Evolutionary conservation across 148 eudicot genomes (phyloP).

Genomic region (Silene latifolia): DNA sequence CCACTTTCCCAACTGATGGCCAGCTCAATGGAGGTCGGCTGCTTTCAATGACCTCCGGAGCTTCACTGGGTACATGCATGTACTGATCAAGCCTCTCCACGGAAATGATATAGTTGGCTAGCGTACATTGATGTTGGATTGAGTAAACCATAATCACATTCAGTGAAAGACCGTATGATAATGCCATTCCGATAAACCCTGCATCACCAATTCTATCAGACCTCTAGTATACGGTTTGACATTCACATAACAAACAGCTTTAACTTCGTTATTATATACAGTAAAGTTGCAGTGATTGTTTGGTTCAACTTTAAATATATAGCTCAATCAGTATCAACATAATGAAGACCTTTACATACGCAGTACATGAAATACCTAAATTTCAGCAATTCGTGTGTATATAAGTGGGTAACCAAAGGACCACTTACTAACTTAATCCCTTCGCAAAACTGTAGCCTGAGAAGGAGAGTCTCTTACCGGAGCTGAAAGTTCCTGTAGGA

Average conservation of each 20-base stretch:
- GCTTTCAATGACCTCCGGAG: conserved; percentile 66
- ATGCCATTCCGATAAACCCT: conserved; percentile 93
- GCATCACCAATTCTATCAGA: conserved; percentile 20
- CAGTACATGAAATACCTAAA: no score
- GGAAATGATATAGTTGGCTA: conserved; percentile 81
- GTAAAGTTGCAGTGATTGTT: no score
- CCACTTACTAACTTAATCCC: no score
- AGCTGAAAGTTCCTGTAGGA: conserved; percentile 84
- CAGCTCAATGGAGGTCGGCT: conserved; percentile 65
- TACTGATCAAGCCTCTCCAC: conserved; percentile 90
- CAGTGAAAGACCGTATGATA: conserved; percentile 86
- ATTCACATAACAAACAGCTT: not conserved
- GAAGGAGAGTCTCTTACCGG: conserved; percentile 42
- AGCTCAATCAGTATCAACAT: no score
- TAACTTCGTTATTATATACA: no score
- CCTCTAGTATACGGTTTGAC: not conserved
- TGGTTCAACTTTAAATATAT: no score
- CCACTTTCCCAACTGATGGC: conserved; percentile 78
- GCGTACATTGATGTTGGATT: conserved; percentile 69
- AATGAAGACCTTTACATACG: no score
- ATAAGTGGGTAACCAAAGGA: no score
- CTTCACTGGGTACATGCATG: conserved; percentile 85
- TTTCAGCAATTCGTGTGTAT: no score
- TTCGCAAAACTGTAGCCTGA: not conserved
- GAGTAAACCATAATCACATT: conserved; percentile 65